A percentile compares a stretch with the other conserved stretches of the same genome.
These are phyloP conservation scores for Exserohilum turcica DNA, from an alignment of 2,329 filamentous ascomycete genomes.

Conservation along the genomic window DNA sequence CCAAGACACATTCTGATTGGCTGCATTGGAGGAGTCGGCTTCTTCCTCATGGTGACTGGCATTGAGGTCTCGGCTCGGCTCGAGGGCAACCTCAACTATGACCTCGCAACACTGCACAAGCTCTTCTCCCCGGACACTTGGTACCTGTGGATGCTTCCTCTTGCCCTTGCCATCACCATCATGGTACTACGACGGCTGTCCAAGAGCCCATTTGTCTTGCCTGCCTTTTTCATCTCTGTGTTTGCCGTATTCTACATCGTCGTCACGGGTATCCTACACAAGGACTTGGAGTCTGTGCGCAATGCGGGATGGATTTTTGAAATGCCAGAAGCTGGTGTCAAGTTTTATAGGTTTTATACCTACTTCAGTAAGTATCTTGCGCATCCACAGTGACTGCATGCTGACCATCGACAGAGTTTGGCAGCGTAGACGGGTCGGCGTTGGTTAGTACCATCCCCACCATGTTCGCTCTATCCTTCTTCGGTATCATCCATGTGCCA, in stretches of 20 bases:
- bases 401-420: slow-evolving; percentile 65
- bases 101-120: slow-evolving; percentile 74
- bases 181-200: slow-evolving; percentile 77
- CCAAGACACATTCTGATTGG: slow-evolving; percentile 94
- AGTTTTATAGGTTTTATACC: slow-evolving; percentile 98
- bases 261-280: slow-evolving; percentile 69
- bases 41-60: slow-evolving; percentile 89
- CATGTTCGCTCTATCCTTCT: slow-evolving; percentile 97
- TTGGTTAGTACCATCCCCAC: slow-evolving; percentile 84
- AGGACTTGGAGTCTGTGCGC: slow-evolving; percentile 71
- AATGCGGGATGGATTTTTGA: slow-evolving; percentile 88
- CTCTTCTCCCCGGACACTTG: slow-evolving; percentile 76
- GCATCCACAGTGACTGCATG: neutral
- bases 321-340: slow-evolving; percentile 79
- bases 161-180: slow-evolving; percentile 75
- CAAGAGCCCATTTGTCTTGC: slow-evolving; percentile 82
- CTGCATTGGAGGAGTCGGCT: slow-evolving; percentile 95
- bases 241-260: slow-evolving; percentile 79
- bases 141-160: slow-evolving; percentile 80
- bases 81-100: slow-evolving; percentile 82
- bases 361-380: slow-evolving; percentile 74
- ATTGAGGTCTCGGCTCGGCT: slow-evolving; percentile 91
- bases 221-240: slow-evolving; percentile 81
- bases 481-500: slow-evolving; percentile 93
- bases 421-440: slow-evolving; percentile 80